Conservation (phyloP, 441 rosid species). For the Gossypium lobatum region DNA sequence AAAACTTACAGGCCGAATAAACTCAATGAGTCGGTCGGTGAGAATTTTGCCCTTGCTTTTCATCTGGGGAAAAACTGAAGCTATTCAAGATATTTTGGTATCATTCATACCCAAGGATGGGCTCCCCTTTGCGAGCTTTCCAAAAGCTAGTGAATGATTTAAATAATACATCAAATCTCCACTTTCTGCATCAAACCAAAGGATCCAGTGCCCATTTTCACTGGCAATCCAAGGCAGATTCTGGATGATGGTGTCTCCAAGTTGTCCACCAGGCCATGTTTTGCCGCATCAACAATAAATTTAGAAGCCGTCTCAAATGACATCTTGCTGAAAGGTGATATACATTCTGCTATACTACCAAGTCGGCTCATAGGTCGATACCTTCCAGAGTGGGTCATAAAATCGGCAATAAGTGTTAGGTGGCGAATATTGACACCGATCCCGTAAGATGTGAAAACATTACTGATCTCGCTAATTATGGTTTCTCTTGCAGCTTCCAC, state of each 20-base stretch:
- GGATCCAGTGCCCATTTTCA: constrained; percentile 86
- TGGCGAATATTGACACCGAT: constrained; percentile 79
- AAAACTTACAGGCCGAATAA: not conserved
- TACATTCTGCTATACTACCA: constrained; percentile 81
- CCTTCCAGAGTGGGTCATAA: constrained; percentile 80
- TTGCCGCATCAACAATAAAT: constrained; percentile 89
- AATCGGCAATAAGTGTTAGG: constrained; percentile 80
- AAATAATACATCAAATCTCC: constrained; percentile 33
- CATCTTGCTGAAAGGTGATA: constrained; percentile 85
- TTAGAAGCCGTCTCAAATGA: constrained; percentile 88
- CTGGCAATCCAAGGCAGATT: constrained; percentile 89
- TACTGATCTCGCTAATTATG: constrained; percentile 76
- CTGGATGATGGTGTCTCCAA: constrained; percentile 86
- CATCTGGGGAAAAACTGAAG: no score
- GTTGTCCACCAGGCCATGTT: constrained; percentile 57
- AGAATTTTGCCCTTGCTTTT: no score
- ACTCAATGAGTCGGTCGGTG: not conserved
- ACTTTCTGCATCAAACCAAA: constrained; percentile 79
- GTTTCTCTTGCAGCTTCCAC: constrained; percentile 96
- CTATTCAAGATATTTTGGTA: no score
- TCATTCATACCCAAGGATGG: no score
- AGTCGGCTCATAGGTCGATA: constrained; percentile 91
- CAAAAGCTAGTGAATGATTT: not conserved
- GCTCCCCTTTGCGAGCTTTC: no score
- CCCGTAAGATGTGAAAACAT: constrained; percentile 75